Base-by-base conservation (phyloP, 139 green algal genomes). In the Gonium pectorale region DNA sequence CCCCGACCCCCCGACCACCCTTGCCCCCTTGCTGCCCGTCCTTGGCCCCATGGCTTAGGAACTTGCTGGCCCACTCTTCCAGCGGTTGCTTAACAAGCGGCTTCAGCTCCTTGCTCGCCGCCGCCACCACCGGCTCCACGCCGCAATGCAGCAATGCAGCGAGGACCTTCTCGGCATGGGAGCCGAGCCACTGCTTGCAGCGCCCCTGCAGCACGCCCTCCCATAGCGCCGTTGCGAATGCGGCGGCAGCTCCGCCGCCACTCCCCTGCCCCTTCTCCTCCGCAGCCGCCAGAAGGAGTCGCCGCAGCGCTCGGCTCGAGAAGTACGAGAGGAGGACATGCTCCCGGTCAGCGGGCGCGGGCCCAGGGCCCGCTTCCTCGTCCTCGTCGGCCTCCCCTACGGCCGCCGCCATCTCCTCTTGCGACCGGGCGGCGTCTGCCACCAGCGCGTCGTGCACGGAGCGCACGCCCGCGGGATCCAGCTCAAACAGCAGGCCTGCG, bases 101-200 rank as follows among this genome's bases (percentile, higher is more conserved):
- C 64, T 67, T 77, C 9, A 85, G 79, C 64, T 85, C 79, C 46
- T 79, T 86, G 2, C 56, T 59, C 3, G 83, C 92, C 21, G 63
- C 86, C 44, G 38, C 41, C 63, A 51, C 78, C 6, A 92, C 89
- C 0, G 68, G 38, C 41, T 15, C 41, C 21, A 78, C 85, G 6
- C 90, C 91, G 83, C 90, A 90, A 8, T 89, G 68, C 62, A 92
- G 27, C 73, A 94, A 38, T n/a, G 90, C 92, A 49, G 92, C 92
- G 38, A 96, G 70, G 54, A 88, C 90, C 88, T 97, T 97, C 69
- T 93, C 94, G 1, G 82, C 93, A 82, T 96, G 93, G 2, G 73
- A 87, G 33, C 82, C 89, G 33, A 92, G 80, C 90, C 89, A 92
- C 46, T 86, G 51, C 44, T 67, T 64, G 63, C 90, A 95, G 9